Percentiles rank a stretch among this genome's conserved stretches.
These are phyloP conservation scores for Spizellomyces punctatus DNA, from an alignment of 192 early-diverging fungal genomes.

Conservation along the genomic window DNA sequence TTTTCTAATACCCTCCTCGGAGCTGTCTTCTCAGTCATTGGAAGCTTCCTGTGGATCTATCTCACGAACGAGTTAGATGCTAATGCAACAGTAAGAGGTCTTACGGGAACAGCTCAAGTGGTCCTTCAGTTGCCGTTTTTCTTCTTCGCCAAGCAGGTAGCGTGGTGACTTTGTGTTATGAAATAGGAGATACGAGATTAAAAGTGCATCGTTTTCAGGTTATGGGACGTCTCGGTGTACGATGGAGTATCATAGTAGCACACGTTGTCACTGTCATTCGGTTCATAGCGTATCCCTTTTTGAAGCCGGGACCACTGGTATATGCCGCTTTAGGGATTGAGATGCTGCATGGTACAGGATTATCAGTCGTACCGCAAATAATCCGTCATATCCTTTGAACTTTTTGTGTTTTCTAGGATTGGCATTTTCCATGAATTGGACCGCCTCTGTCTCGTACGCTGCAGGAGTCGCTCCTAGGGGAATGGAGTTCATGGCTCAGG, in stretches of 20 bases:
- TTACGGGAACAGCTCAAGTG: constrained; percentile 33
- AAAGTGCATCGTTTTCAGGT: constrained; percentile 4
- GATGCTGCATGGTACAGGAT: constrained; percentile 22
- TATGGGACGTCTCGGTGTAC: constrained; percentile 21
- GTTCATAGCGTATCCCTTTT: constrained; percentile 14
- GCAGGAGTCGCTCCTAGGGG: constrained; percentile 23
- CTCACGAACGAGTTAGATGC: constrained; percentile 29
- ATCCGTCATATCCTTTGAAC: not conserved
- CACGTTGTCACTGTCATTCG: constrained; percentile 22
- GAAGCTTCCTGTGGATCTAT: constrained; percentile 30
- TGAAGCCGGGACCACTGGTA: constrained; percentile 27
- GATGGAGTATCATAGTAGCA: constrained; percentile 24
- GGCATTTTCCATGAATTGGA: constrained; percentile 30
- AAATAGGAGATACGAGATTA: not conserved
- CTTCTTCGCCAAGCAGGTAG: constrained; percentile 36
- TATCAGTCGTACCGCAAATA: not conserved
- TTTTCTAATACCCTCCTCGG: constrained; percentile 27
- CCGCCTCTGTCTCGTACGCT: constrained; percentile 25
- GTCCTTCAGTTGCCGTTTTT: constrained; percentile 36
- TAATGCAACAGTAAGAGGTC: constrained; percentile 22
- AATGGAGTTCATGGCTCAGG: constrained; percentile 37
- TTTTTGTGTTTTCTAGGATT: not conserved
- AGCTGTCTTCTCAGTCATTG: constrained; percentile 24
- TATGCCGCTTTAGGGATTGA: constrained; percentile 17
- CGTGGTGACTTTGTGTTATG: not conserved